Evolutionary conservation across 1,139 yeast genomes (phyloP).

Genomic region (Kodamaea ohmeri): DNA sequence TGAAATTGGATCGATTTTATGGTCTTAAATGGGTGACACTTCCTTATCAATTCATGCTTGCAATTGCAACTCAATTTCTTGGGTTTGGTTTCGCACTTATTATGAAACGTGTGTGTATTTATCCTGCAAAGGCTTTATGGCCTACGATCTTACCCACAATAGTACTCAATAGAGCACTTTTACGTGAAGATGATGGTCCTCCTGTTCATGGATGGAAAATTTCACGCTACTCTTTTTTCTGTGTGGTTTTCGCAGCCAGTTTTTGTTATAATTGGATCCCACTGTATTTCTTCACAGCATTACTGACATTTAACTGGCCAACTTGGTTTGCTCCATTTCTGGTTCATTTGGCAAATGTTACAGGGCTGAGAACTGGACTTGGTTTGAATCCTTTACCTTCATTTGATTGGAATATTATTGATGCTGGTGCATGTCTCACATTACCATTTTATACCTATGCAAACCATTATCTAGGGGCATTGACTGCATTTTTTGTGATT

Average conservation of each 20-base stretch:
- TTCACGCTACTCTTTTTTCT: slow-evolving; percentile 41
- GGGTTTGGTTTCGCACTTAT: slow-evolving; percentile 49
- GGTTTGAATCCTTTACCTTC: slow-evolving; percentile 46
- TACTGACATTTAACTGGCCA: slow-evolving; percentile 48
- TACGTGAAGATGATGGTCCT: slow-evolving; percentile 26
- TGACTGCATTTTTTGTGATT: slow-evolving; percentile 40
- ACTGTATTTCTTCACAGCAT: slow-evolving; percentile 38
- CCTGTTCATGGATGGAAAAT: slow-evolving; percentile 41
- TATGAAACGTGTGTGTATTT: slow-evolving; percentile 44
- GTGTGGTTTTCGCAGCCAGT: slow-evolving; percentile 30
- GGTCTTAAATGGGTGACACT: slow-evolving; percentile 45
- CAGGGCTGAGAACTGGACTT: slow-evolving; percentile 39
- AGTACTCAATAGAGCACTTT: slow-evolving; percentile 43
- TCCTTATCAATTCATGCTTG: slow-evolving; percentile 37
- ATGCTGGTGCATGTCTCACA: slow-evolving; percentile 41
- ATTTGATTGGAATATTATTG: slow-evolving; percentile 46
- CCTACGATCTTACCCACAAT: slow-evolving; percentile 47
- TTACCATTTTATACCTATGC: slow-evolving; percentile 43
- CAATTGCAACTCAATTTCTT: slow-evolving; percentile 42
- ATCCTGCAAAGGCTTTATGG: slow-evolving; percentile 47
- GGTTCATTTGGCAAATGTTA: slow-evolving; percentile 38
- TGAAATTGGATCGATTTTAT: slow-evolving; percentile 44
- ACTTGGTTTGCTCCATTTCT: slow-evolving; percentile 44
- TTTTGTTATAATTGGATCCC: slow-evolving; percentile 47
- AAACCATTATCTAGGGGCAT: slow-evolving; percentile 42